A percentile compares a stretch with the other conserved stretches of the same genome.
Evolutionary conservation across 2,329 filamentous ascomycete genomes (phyloP).

Genomic region (Dendrostoma leiphaemia): DNA sequence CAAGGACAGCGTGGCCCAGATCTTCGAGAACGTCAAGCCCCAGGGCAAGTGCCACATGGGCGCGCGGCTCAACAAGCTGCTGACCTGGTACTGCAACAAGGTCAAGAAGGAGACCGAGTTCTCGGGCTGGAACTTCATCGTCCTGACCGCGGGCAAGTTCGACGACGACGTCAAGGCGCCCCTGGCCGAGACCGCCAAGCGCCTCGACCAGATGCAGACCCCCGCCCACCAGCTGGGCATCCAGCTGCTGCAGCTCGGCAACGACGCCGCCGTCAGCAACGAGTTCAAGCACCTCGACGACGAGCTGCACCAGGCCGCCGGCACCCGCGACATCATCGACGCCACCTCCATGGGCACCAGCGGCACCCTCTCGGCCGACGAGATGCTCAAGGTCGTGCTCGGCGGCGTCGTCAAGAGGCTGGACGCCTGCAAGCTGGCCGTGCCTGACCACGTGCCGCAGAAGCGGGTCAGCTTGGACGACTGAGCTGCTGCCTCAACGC

Average conservation of each 20-base stretch:
- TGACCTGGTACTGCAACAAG: conserved; percentile 27
- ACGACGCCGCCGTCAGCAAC: conserved; percentile 9
- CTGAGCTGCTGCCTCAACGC: background rate
- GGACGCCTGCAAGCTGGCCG: conserved; percentile 13
- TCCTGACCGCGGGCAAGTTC: conserved; percentile 24
- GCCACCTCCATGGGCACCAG: conserved; percentile 6
- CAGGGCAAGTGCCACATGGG: conserved; percentile 26
- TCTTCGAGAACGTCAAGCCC: conserved; percentile 24
- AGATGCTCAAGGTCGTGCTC: conserved; percentile 20
- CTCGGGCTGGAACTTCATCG: conserved; percentile 25
- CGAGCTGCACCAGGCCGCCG: conserved; percentile 18
- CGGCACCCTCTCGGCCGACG: conserved; percentile 13
- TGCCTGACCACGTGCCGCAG: conserved; percentile 7
- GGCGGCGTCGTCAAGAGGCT: conserved; percentile 22
- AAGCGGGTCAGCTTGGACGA: conserved; percentile 11
- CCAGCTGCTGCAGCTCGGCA: conserved; percentile 21
- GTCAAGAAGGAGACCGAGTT: conserved; percentile 24
- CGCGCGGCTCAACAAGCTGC: conserved; percentile 23
- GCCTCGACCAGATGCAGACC: conserved; percentile 18
- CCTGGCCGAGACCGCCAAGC: conserved; percentile 14
- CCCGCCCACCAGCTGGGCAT: conserved; percentile 21
- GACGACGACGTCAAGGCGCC: conserved; percentile 19
- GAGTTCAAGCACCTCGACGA: conserved; percentile 20
- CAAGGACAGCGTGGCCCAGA: conserved; percentile 24
- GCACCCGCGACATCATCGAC: conserved; percentile 20